phyloP scores from a whole-genome alignment of 768 basidiomycete genomes.

The Harrya chromipes region DNA sequence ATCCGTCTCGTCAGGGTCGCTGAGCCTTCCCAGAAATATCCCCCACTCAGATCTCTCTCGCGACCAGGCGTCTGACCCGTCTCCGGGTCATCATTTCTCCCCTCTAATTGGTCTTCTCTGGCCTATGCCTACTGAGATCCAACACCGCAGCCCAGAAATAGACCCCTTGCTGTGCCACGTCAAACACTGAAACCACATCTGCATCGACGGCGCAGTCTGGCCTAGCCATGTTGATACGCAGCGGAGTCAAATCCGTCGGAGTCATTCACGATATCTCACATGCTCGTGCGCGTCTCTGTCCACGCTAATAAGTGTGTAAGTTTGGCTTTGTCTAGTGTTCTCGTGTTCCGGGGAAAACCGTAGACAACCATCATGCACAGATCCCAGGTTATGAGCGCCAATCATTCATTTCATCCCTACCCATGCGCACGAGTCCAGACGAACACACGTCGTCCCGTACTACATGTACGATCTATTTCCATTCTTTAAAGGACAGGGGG shows the following conservation, averaged over 20 bases:
- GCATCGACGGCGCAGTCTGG: too few species aligned
- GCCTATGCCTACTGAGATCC: constrained; percentile 8
- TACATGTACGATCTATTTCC: too few species aligned
- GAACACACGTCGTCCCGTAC: too few species aligned
- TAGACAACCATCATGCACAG: not conserved
- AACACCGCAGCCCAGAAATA: not conserved
- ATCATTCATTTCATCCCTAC: constrained; percentile 9
- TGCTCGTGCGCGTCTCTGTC: not conserved
- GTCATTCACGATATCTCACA: not conserved
- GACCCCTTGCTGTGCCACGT: not conserved
- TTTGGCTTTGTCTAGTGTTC: too few species aligned
- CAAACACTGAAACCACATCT: not conserved
- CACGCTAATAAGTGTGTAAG: not conserved
- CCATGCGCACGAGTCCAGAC: not conserved
- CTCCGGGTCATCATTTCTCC: not conserved
- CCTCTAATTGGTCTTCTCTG: not conserved
- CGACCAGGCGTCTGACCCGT: too few species aligned
- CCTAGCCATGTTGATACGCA: not conserved
- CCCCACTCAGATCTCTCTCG: not conserved
- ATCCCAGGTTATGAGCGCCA: constrained; percentile 12
- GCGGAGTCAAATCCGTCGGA: not conserved
- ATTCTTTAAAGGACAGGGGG: not conserved
- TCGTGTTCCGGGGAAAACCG: not conserved
- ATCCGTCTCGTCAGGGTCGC: constrained; percentile 14
- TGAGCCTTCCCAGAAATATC: constrained; percentile 9